Base-by-base conservation (phyloP, 257 asterid genomes). In the Jacaranda mimosifolia region DNA sequence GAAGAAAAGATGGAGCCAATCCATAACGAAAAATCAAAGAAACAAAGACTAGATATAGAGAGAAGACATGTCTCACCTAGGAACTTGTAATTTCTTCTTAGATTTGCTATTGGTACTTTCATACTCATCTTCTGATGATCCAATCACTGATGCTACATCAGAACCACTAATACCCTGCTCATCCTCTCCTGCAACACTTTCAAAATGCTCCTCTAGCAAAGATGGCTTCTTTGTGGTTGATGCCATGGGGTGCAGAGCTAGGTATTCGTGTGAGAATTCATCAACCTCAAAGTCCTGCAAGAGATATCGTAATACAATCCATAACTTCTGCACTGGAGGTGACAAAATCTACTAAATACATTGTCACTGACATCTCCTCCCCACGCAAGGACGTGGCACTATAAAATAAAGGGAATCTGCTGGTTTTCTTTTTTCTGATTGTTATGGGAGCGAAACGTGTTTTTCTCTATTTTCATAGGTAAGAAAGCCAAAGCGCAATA, bases 201-300 rank as follows among this genome's bases (percentile, higher is more conserved):
- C 96, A 83, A 95, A 95, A 85, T 95, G 97, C 81, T 95, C 96
- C 79, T 90, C 92, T 26, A 95, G 81, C 84, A 91, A 86, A 72
- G 97, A 84, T 36, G 88, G 84, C 77, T 87, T 87, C 76, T 90
- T 88, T 46, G 85, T 81, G 15, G 92, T 72, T 68, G 93, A 70
- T 74, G 95, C 77, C 81, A 92, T 77, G 7, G 99, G 99, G 78
- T 95, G 98, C 84, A 90, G 81, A 45, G 92, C 94, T 76, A 66
- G 66, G 81, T 91, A 95, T 75, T 93, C 97, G 57, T 75, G 73
- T 53, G 99, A 89, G 56, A 13, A 56, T 79, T 89, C 94, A 81
- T 95, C 98, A 81, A 95, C 85, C 84, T 95, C 96, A 63, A 79
- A 95, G 85, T 91, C 98, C 99, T 95, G 88, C 68, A 79, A 68